Evolutionary conservation across 2,329 filamentous ascomycete genomes (phyloP).

Genomic region (Cladosporium sp.): DNA sequence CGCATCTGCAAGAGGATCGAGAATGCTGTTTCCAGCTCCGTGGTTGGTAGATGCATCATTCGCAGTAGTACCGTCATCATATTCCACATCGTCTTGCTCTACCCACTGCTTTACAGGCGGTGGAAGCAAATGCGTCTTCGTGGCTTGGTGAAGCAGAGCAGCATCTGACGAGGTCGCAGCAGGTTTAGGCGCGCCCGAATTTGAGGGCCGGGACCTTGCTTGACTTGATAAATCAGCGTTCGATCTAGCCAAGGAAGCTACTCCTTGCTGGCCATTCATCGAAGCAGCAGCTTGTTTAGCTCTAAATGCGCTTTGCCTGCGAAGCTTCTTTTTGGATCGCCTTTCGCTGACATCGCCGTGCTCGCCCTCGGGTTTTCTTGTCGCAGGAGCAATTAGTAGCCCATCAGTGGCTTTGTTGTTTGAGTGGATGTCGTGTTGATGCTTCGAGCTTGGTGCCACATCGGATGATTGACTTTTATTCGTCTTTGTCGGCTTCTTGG

Average conservation of each 20-base stretch:
- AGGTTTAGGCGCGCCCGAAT: not conserved
- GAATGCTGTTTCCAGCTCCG: not conserved
- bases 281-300: not conserved
- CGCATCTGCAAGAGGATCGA: not conserved
- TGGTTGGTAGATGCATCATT: not conserved
- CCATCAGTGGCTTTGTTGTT: not conserved
- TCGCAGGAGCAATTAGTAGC: not conserved
- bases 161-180: not conserved
- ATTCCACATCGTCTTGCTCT: not conserved
- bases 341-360: not conserved
- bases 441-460: not conserved
- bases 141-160: not conserved
- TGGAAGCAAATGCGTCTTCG: not conserved
- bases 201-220: not conserved
- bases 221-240: not conserved
- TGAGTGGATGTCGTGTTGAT: not conserved
- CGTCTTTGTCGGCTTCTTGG: not conserved
- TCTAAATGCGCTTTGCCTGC: not conserved
- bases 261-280: not conserved
- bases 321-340: not conserved
- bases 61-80: not conserved
- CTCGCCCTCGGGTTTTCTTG: not conserved
- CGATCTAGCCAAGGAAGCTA: not conserved
- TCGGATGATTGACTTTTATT: not conserved
- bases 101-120: slow-evolving; percentile 2